Evolutionary conservation across 257 asterid genomes (phyloP).

Genomic region (Prunella vulgaris): DNA sequence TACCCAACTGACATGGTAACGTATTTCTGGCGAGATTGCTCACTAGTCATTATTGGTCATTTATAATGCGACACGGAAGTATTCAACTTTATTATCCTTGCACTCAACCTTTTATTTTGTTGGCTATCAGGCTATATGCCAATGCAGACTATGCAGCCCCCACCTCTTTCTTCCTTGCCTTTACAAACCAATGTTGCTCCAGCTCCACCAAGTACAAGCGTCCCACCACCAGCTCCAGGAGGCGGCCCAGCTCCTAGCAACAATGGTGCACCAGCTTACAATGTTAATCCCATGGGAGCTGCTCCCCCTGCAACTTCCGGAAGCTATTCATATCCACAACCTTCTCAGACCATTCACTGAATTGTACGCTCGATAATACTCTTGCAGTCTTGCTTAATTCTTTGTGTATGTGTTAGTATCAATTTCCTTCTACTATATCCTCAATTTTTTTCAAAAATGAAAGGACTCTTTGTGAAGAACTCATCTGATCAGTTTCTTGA

Average conservation of each 20-base stretch:
- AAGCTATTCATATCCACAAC: conserved; percentile 30
- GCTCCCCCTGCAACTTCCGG: conserved; percentile 14
- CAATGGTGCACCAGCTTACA: conserved; percentile 27
- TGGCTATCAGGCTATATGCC: conserved; percentile 36
- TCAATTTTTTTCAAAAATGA: neutral
- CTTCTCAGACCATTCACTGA: conserved; percentile 31
- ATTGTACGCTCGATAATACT: neutral
- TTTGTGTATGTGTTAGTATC: neutral
- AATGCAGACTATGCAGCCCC: conserved; percentile 34
- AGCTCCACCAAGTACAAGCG: conserved; percentile 25
- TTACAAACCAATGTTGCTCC: conserved; percentile 25
- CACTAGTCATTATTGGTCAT: neutral
- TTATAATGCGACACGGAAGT: neutral
- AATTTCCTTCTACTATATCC: neutral
- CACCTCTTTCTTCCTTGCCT: conserved; percentile 31
- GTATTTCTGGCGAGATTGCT: neutral
- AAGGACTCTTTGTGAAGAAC: neutral
- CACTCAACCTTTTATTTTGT: neutral
- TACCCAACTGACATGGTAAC: neutral
- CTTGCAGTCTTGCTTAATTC: neutral
- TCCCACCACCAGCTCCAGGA: conserved; percentile 30
- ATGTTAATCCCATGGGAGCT: conserved; percentile 29
- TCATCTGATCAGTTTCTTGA: neutral
- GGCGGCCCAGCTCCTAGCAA: conserved; percentile 33
- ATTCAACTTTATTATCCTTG: neutral